Base-by-base conservation (phyloP, 2,329 filamentous ascomycete genomes). In the Clarireedia monteithiana region DNA sequence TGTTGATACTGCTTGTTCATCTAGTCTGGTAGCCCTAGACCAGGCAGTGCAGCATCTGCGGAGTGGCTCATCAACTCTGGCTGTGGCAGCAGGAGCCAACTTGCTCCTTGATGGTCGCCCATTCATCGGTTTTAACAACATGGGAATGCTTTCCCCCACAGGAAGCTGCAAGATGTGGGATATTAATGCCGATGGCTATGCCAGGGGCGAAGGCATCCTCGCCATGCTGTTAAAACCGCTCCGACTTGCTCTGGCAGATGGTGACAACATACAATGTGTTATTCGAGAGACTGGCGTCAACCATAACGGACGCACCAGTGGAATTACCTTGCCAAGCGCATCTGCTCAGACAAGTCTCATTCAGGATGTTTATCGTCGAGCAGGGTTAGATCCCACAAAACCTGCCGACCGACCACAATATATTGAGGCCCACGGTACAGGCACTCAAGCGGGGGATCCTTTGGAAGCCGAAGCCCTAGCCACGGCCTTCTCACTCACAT, bases 181-280 rank as follows among this genome's bases (percentile, higher is more conserved):
- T 56, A 17, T 15, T 2, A 48, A 47, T 15, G 57, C 60, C 1
- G 48, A 63, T 39, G 61, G 61, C 4, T 63, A 63, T 34, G 60
- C 54, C 0, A 51, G 61, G 14, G 61, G 61, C 6, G 84, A 87
- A 60, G 84, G 83, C 0, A 72, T 81, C 27, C 80, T 75, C 0
- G 74, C 80, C 12, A 67, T 86, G 1, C 63, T 85, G 3, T 64
- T 87, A 46, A 86, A 86, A 67, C 74, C 74, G 1, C 68, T 86
- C 0, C 70, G 73, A 5, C 76, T 82, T 64, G 84, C 83, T 0
- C 61, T 85, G 6, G 70, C 71, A 12, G 78, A 82, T 60, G 79
- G 80, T 17, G 82, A 86, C 63, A 75, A 75, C 0, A 79, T 83
- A 56, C 74, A 78, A 5, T 77, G 74, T 10, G 72, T 83, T 26